Evolutionary conservation across 2,329 filamentous ascomycete genomes (phyloP), one percentile per base, ranked within the genome.

Genomic region (Metarhizium rileyi): DNA sequence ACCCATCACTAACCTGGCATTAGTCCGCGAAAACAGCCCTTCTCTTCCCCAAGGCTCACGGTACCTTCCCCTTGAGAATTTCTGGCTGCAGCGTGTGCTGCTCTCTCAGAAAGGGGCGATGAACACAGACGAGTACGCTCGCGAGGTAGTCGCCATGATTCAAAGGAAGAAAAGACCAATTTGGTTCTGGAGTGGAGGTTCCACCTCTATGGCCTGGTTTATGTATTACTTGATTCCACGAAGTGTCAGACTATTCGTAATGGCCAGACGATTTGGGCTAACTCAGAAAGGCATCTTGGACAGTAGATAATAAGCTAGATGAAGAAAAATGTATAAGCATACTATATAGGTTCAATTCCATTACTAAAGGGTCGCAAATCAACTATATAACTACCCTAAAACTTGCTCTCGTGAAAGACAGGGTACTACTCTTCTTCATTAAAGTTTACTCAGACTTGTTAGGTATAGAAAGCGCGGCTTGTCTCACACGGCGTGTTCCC

Each of bases 151-250:
- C 12, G 30, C 38, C 26, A 52, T 53, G 41, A 51, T 57, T 7
- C 28, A 51, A n/a, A 48, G 23, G 10, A 54, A 49, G 28, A 53
- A 50, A 12, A 49, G 43, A n/a, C 54, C 54, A 5, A 22, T 50
- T 22, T 48, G 52, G 52, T 54, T 56, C 38, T 57, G 55, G 55
- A 46, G 47, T 20, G 55, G 54, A 22, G 48, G 44, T n/a, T 52
- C 46, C 20, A 16, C 43, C 3, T 38, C 44, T 4, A 3, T 50
- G 23, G 48, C 61, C 5, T 52, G 63, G 7, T 63, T 64, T n/a
- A 45, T 57, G 1, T 55, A 55, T 25, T 50, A 47, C 10, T 36
- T 60, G 18, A 44, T 55, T 2, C 52, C 55, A 1, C 28, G 45
- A 1, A 26, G 46, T 7, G 4, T 44, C 10, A 47, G 45, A 7